Evolutionary conservation across 352 stramenopile genomes (phyloP).

Genomic region (Thalassiosira ordinaria): DNA sequence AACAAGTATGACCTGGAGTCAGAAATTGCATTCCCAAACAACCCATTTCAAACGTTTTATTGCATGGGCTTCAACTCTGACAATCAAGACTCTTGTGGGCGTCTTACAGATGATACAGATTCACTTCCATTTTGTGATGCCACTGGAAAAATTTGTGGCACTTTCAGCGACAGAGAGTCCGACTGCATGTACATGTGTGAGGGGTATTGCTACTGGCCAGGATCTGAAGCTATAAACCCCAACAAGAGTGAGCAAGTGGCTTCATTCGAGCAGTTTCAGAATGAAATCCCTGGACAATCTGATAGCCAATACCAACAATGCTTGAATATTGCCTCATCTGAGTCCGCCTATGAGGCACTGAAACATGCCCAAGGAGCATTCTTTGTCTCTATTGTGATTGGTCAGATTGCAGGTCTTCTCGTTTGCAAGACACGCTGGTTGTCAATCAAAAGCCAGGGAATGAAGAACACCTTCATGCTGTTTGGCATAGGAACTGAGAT

Average conservation of each 20-base stretch:
- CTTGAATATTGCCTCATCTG: slow-evolving; percentile 90
- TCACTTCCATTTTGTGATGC: slow-evolving; percentile 17
- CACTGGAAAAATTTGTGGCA: slow-evolving; percentile 18
- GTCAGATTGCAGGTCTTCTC: slow-evolving; percentile 91
- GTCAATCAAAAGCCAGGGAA: slow-evolving; percentile 90
- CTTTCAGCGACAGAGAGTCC: background rate
- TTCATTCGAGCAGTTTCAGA: slow-evolving; percentile 4
- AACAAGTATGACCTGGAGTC: slow-evolving; percentile 19
- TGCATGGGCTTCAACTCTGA: slow-evolving; percentile 15
- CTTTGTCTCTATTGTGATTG: slow-evolving; percentile 89
- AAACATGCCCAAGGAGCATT: slow-evolving; percentile 89
- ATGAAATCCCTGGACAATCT: slow-evolving; percentile 1
- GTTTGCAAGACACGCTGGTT: slow-evolving; percentile 93
- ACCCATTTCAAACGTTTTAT: slow-evolving; percentile 37
- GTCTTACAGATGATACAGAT: background rate
- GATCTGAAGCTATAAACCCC: background rate
- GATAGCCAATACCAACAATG: slow-evolving; percentile 42
- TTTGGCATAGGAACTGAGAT: slow-evolving; percentile 93
- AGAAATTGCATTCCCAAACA: slow-evolving; percentile 9
- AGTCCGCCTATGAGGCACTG: slow-evolving; percentile 89
- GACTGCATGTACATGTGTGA: slow-evolving; percentile 18
- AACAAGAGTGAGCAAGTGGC: slow-evolving; percentile 2
- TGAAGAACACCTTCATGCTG: slow-evolving; percentile 92
- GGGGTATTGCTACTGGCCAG: slow-evolving; percentile 26
- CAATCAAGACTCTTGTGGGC: slow-evolving; percentile 1